phyloP scores from a whole-genome alignment of 805 yeast genomes.

The Huiozyma sinensis region DNA sequence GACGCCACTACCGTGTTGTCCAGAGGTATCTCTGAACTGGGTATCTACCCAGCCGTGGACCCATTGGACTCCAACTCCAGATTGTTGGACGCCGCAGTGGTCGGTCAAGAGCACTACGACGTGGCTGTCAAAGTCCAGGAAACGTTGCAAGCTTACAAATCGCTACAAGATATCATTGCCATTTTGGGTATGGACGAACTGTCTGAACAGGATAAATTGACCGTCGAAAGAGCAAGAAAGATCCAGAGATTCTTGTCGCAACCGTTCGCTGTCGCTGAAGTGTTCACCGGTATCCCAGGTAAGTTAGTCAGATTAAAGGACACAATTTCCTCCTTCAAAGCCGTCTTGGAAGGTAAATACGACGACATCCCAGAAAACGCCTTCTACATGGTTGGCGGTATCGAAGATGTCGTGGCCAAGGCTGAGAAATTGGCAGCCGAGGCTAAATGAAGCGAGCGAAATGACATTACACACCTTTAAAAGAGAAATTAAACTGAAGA shows the following conservation, averaged over 20 bases:
- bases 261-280: constrained; percentile 99
- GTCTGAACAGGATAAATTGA: constrained; percentile 95
- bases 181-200: constrained; percentile 99
- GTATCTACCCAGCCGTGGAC: constrained; percentile 99
- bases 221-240: constrained; percentile 99
- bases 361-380: constrained; percentile 98
- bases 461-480: not conserved
- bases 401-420: constrained; percentile 96
- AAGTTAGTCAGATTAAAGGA: constrained; percentile 94
- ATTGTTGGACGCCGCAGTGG: constrained; percentile 92
- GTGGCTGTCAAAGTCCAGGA: constrained; percentile 93
- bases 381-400: constrained; percentile 99
- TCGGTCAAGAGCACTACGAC: constrained; percentile 97
- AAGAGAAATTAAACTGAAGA: too few relatives aligned
- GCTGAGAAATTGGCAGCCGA: constrained; percentile 98
- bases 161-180: constrained; percentile 99
- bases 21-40: constrained; percentile 98
- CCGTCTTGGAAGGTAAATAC: constrained; percentile 95
- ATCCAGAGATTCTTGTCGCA: constrained; percentile 99
- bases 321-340: constrained; percentile 90
- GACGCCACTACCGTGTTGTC: constrained; percentile 99
- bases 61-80: constrained; percentile 99
- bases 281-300: constrained; percentile 99
- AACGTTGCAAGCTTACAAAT: constrained; percentile 98
- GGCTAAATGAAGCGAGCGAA: constrained; percentile 31